A percentile compares a stretch with the other conserved stretches of the same genome.
These are phyloP conservation scores for Quercus agrifolia DNA, from an alignment of 306 rosid genomes.

Conservation along the genomic window DNA sequence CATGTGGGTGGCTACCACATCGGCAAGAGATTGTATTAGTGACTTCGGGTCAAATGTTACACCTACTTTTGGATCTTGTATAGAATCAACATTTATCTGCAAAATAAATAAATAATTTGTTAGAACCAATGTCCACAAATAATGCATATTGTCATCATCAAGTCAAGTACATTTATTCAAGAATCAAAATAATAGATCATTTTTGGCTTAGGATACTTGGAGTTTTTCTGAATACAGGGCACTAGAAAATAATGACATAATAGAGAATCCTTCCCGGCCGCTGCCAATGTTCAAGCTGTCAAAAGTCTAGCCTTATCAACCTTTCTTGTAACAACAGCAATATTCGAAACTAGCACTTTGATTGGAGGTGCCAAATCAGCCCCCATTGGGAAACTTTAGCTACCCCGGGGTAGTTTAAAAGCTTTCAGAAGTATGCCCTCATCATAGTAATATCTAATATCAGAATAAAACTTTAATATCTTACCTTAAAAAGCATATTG, in stretches of 20 bases:
- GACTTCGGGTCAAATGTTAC: constrained; percentile 68
- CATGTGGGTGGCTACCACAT: constrained; percentile 44
- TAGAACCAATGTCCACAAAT: neutral
- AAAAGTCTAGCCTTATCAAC: neutral
- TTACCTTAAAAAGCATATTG: neutral
- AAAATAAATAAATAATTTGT: constrained; percentile 5
- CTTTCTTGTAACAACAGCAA: neutral
- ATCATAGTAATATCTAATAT: neutral
- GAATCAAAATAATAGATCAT: neutral
- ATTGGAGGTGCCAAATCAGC: neutral
- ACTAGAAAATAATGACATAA: neutral
- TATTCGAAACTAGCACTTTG: neutral
- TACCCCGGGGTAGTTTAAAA: neutral
- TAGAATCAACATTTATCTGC: constrained; percentile 72
- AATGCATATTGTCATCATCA: neutral
- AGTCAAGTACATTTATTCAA: neutral
- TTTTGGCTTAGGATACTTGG: neutral
- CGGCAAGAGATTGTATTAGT: constrained; percentile 60
- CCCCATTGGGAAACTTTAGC: neutral
- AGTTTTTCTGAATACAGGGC: neutral
- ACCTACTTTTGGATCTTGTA: constrained; percentile 74
- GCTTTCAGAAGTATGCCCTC: neutral
- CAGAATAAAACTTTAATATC: neutral
- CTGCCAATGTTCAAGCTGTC: neutral
- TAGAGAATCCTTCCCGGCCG: neutral